phyloP scores from a whole-genome alignment of 352 stramenopile species.

The Pythium pyrilobum region DNA sequence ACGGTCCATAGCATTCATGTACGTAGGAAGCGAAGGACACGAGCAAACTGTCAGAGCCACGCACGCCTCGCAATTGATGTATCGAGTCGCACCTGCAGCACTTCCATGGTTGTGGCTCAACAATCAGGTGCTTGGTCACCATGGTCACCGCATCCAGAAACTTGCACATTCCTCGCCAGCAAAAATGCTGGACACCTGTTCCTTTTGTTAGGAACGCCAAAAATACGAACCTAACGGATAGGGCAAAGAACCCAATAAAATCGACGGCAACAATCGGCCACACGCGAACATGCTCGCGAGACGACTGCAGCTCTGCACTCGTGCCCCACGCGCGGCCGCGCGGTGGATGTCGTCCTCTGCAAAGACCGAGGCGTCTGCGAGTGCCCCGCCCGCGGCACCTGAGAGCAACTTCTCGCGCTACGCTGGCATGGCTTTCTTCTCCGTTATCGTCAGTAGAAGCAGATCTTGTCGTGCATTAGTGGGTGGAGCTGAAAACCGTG shows the following conservation, averaged over 20 bases:
- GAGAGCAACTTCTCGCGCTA: conserved; percentile 78
- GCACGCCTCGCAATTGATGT: not conserved
- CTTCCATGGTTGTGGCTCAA: conserved; percentile 83
- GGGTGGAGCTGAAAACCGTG: too few relatives aligned
- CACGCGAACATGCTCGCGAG: conserved; percentile 6
- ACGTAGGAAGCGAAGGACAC: not conserved
- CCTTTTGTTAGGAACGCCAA: not conserved
- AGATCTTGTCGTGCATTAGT: not conserved
- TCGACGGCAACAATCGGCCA: conserved; percentile 15
- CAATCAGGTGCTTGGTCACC: conserved; percentile 63
- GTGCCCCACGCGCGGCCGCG: conserved; percentile 6
- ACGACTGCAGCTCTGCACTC: conserved; percentile 3
- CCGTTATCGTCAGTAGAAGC: conserved; percentile 44
- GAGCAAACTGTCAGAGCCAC: too few relatives aligned
- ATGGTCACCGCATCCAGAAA: conserved; percentile 61
- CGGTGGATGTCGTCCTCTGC: conserved; percentile 29
- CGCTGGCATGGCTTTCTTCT: conserved; percentile 81
- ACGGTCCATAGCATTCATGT: conserved; percentile 64
- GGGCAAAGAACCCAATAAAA: not conserved
- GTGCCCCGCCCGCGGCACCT: not conserved
- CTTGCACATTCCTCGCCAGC: too few relatives aligned
- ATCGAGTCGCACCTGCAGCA: conserved; percentile 56
- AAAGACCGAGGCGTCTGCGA: not conserved
- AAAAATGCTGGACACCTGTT: too few relatives aligned
- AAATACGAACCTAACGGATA: too few relatives aligned